These are phyloP conservation scores for Echeveria elegans DNA, from an alignment of 164 flowering plant genomes.

Conservation along the genomic window DNA sequence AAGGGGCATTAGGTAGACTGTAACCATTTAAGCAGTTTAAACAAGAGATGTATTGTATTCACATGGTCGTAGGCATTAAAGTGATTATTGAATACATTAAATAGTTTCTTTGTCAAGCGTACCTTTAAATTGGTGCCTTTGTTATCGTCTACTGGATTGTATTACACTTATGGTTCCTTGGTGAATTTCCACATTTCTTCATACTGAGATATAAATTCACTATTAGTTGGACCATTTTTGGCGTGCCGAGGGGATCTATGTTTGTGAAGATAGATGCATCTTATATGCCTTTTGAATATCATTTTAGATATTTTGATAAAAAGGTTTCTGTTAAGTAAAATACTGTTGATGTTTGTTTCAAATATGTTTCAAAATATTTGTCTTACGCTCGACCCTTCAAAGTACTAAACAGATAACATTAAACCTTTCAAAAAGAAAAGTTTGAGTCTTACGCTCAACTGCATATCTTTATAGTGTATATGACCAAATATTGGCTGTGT, in stretches of 20 bases:
- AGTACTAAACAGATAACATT: neutral
- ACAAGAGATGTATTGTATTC: neutral
- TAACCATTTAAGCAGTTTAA: neutral
- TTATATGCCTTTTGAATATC: neutral
- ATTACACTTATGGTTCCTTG: too few species aligned
- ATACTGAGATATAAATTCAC: too few species aligned
- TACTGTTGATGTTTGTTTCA: too few species aligned
- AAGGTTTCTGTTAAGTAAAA: too few species aligned
- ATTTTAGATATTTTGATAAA: neutral
- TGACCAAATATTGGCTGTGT: neutral
- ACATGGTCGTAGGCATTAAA: neutral
- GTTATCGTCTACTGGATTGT: neutral
- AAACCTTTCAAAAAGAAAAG: too few species aligned
- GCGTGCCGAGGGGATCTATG: neutral
- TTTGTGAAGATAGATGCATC: neutral
- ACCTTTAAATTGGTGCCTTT: neutral
- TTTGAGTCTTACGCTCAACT: too few species aligned
- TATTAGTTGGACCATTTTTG: too few species aligned
- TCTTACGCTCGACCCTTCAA: neutral
- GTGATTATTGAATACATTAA: neutral
- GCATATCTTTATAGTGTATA: neutral
- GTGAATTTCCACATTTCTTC: too few species aligned
- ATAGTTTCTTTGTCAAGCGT: neutral
- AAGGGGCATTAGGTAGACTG: too few species aligned
- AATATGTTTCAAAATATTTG: neutral